A percentile compares a stretch with the other conserved stretches of the same genome.
phyloP scores from a whole-genome alignment of 768 basidiomycete genomes.

The Calocera viscosa region DNA sequence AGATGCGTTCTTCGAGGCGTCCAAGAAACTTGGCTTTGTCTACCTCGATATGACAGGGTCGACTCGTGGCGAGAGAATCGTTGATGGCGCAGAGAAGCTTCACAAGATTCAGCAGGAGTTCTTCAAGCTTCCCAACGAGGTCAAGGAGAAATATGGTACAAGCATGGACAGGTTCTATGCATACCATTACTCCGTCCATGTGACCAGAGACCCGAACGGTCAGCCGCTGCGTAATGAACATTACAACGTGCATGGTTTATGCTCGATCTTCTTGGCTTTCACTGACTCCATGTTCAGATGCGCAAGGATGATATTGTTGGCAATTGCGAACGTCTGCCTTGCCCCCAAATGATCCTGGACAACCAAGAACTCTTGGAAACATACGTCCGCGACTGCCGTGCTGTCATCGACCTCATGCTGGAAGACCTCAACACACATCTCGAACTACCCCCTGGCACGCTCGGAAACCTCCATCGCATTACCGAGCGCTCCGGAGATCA shows the following conservation, averaged over 20 bases:
- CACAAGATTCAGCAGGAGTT: slow-evolving; percentile 15
- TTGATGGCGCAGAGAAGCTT: slow-evolving; percentile 15
- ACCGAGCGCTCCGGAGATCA: background rate
- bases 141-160: background rate
- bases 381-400: background rate
- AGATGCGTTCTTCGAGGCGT: slow-evolving; percentile 12
- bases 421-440: background rate
- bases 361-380: background rate
- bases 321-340: background rate
- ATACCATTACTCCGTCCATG: no score
- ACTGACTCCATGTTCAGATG: background rate
- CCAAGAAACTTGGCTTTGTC: slow-evolving; percentile 19
- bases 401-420: background rate
- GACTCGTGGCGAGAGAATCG: slow-evolving; percentile 14
- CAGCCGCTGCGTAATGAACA: no score
- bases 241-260: no score
- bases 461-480: background rate
- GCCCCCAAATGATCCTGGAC: background rate
- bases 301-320: background rate
- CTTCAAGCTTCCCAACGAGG: slow-evolving; percentile 14
- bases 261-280: no score
- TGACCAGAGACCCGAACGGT: no score
- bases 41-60: slow-evolving; percentile 19
- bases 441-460: background rate
- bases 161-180: background rate